Percentiles rank a stretch among this genome's conserved stretches.
Conservation (phyloP, 495 filamentous ascomycete genomes). For the Penicillium maclennaniae region DNA sequence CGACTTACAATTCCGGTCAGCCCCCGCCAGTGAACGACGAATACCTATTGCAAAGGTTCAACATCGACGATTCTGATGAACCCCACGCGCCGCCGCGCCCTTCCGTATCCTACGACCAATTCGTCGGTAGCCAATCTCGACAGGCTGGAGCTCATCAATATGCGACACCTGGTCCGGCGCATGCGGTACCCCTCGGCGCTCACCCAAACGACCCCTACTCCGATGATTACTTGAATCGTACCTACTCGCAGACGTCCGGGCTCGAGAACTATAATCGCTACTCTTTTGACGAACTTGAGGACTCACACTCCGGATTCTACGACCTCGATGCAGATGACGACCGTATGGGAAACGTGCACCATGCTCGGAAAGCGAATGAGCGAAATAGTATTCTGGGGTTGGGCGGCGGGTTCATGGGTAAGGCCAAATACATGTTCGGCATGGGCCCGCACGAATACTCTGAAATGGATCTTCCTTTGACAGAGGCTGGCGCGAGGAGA, state of each 20-base stretch:
- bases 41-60: slow-evolving; percentile 65
- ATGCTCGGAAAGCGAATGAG: slow-evolving; percentile 58
- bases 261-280: slow-evolving; percentile 86
- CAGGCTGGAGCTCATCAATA: slow-evolving; percentile 35
- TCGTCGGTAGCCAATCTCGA: slow-evolving; percentile 65
- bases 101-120: slow-evolving; percentile 91
- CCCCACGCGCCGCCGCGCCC: slow-evolving; percentile 58
- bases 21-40: slow-evolving; percentile 73
- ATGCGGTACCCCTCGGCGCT: slow-evolving; percentile 26
- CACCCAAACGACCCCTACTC: slow-evolving; percentile 47
- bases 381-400: slow-evolving; percentile 83
- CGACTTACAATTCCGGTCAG: slow-evolving; percentile 68
- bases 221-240: slow-evolving; percentile 37
- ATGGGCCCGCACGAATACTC: slow-evolving; percentile 83
- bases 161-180: slow-evolving; percentile 22
- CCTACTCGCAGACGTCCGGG: slow-evolving; percentile 81
- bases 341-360: slow-evolving; percentile 51
- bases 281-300: slow-evolving; percentile 78
- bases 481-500: slow-evolving; percentile 62
- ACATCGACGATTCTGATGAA: slow-evolving; percentile 60
- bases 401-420: slow-evolving; percentile 82
- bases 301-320: slow-evolving; percentile 66
- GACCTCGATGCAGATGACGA: slow-evolving; percentile 51
- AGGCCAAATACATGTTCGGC: slow-evolving; percentile 83
- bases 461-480: slow-evolving; percentile 96